Evolutionary conservation across 2,329 filamentous ascomycete species (phyloP).

Genomic region (Sclerotinia nivalis): DNA sequence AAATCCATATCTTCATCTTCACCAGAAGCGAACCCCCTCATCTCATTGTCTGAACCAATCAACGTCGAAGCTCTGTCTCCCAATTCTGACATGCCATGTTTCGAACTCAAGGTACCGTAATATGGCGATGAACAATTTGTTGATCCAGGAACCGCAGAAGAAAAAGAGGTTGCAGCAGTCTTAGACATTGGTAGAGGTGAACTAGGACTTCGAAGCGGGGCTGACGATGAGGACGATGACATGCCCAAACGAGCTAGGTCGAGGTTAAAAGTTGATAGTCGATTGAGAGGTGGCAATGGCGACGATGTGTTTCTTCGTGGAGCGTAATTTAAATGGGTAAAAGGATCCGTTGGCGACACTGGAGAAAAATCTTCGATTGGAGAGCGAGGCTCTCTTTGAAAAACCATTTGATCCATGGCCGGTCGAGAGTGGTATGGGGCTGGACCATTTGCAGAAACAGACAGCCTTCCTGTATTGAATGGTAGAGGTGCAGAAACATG

Average conservation of each 20-base stretch:
- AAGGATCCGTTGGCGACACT: slow-evolving; percentile 34
- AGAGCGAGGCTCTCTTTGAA: slow-evolving; percentile 29
- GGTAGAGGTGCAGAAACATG: slow-evolving; percentile 56
- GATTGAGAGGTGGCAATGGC: slow-evolving; percentile 56
- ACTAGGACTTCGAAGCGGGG: slow-evolving; percentile 33
- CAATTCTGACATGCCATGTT: slow-evolving; percentile 35
- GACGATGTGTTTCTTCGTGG: slow-evolving; percentile 51
- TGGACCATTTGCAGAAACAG: slow-evolving; percentile 34
- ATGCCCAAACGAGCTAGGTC: slow-evolving; percentile 52
- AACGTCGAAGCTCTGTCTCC: slow-evolving; percentile 57
- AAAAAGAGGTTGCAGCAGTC: slow-evolving; percentile 42
- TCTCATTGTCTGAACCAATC: slow-evolving; percentile 69
- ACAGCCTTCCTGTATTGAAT: slow-evolving; percentile 36
- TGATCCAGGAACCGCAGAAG: slow-evolving; percentile 48
- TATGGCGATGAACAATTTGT: slow-evolving; percentile 39
- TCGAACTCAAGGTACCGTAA: slow-evolving; percentile 29
- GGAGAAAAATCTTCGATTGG: slow-evolving; percentile 30
- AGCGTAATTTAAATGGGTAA: slow-evolving; percentile 30
- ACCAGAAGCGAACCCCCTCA: slow-evolving; percentile 62
- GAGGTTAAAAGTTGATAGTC: slow-evolving; percentile 56
- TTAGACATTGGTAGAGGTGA: slow-evolving; percentile 39
- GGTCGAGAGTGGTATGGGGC: slow-evolving; percentile 27
- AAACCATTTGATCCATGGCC: slow-evolving; percentile 35
- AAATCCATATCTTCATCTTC: slow-evolving; percentile 80
- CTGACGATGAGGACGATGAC: slow-evolving; percentile 45